These are phyloP conservation scores for Funneliformis geosporum DNA, from an alignment of 192 early-diverging fungal species.

Conservation along the genomic window DNA sequence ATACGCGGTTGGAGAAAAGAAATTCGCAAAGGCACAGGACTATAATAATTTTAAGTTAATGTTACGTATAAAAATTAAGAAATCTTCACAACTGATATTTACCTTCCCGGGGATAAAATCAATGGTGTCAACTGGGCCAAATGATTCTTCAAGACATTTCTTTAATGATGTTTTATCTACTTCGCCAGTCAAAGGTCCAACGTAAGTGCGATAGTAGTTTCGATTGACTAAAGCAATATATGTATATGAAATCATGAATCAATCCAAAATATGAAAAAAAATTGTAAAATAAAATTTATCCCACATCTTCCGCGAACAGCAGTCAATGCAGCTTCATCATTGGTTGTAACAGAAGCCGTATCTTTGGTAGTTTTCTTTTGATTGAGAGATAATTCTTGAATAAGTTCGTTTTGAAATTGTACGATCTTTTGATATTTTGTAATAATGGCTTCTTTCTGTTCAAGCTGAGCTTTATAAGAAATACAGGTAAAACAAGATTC, in stretches of 20 bases:
- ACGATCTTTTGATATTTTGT: background rate
- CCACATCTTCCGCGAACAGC: background rate
- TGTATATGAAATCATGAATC: background rate
- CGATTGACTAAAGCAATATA: background rate
- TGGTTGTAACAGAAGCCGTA: background rate
- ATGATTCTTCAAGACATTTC: background rate
- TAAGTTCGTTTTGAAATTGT: conserved; percentile 3
- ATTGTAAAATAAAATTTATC: background rate
- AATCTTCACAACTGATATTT: background rate
- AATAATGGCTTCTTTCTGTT: conserved; percentile 12
- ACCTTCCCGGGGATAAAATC: conserved; percentile 15
- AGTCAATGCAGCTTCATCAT: background rate
- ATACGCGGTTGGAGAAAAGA: conserved; percentile 3
- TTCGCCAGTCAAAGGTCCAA: background rate
- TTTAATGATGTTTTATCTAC: background rate
- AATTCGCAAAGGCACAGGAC: conserved; percentile 16
- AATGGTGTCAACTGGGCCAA: background rate
- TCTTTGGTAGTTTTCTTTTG: background rate
- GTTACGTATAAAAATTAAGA: background rate
- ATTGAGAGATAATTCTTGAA: conserved; percentile 6
- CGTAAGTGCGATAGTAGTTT: conserved; percentile 1
- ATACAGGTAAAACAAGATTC: background rate
- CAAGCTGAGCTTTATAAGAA: background rate
- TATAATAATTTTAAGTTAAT: background rate
- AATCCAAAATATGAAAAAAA: background rate